phyloP scores from a whole-genome alignment of 2,329 filamentous ascomycete species.

The Daldinia sp. region DNA sequence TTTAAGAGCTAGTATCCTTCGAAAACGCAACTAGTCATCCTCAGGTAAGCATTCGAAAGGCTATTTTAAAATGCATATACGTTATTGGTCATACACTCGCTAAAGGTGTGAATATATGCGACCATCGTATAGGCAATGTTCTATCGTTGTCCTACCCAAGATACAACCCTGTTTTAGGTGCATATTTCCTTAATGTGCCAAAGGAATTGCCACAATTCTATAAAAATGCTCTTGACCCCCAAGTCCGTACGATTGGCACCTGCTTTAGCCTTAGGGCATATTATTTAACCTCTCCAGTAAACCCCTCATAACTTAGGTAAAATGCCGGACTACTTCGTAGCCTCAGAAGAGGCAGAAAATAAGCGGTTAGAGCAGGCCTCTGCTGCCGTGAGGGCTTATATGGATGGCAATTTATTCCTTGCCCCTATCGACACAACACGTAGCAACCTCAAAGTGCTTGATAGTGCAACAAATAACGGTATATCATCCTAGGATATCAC shows the following conservation, averaged over 20 bases:
- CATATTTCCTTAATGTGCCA: not conserved
- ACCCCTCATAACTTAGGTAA: not conserved
- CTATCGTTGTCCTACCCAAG: not conserved
- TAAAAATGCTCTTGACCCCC: not conserved
- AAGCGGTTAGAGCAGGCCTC: slow-evolving; percentile 23
- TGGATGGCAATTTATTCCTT: slow-evolving; percentile 26
- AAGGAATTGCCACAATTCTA: not conserved
- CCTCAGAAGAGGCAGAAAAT: slow-evolving; percentile 24
- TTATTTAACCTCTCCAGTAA: not conserved
- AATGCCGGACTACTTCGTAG: slow-evolving; percentile 21
- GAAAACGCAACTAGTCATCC: not conserved
- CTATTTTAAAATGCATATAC: not conserved
- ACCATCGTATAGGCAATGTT: not conserved
- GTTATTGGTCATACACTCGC: not conserved
- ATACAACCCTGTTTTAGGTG: not conserved
- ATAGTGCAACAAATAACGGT: slow-evolving; percentile 28
- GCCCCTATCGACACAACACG: slow-evolving; percentile 21
- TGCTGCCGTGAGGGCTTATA: slow-evolving; percentile 15
- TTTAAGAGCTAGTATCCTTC: not conserved
- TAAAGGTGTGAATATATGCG: not conserved
- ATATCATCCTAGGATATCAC: too few species aligned
- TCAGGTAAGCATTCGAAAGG: not conserved
- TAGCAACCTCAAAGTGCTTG: slow-evolving; percentile 19
- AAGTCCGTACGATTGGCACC: too few species aligned
- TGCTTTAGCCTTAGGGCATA: too few species aligned